Base-by-base conservation (phyloP, 1,139 yeast species). In the Magnusiomyces sp. region DNA sequence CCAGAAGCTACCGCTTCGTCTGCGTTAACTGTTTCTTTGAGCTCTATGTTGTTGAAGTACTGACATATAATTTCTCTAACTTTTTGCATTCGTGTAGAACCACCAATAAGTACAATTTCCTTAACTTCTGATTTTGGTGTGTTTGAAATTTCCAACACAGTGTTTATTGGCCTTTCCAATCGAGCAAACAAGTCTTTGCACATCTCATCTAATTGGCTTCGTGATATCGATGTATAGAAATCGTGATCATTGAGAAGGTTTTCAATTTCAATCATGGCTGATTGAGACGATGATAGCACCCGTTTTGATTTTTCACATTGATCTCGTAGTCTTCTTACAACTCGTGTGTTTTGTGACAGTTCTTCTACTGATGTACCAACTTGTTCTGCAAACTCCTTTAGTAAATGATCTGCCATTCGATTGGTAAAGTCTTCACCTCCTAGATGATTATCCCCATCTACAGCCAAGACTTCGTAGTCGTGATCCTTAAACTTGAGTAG, bases 31-130 rank as follows among this genome's bases (percentile, higher is more conserved):
- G 96, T 90, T 81, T 92, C 94, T 60, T 95, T 87, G 67, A 98
- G 97, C 68, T 92, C 96, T 81, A 90, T 90, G 73, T 81, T 87
- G 70, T 94, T 94, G 72, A 92, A 92, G 64, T 92, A 77, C 58
- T 79, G 71, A 77, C 89, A 90, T 70, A 92, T 98, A 64, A 97
- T 90, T 70, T 89, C 97, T 58, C 88, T 77, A 68, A 92, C 97
- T 83, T 92, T 94, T 74, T 98, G 99, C 98, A 92, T 92, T 79
- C 99, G 88, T 57, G 97, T 85, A 98, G 90, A 92, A 83, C 99
- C 99, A 80, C 99, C 99, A 62, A 92, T 98, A 61, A 92, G 79
- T 68, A 92, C 84, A 62, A 92, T 97, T 74, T 92, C 98, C 62
- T 95, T 83, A 64, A 92, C 76, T 64, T 86, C 94, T 56, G 94